Evolutionary conservation across 768 basidiomycete species (phyloP), one percentile per base, ranked within the genome.

Genomic region (Mycena venus): DNA sequence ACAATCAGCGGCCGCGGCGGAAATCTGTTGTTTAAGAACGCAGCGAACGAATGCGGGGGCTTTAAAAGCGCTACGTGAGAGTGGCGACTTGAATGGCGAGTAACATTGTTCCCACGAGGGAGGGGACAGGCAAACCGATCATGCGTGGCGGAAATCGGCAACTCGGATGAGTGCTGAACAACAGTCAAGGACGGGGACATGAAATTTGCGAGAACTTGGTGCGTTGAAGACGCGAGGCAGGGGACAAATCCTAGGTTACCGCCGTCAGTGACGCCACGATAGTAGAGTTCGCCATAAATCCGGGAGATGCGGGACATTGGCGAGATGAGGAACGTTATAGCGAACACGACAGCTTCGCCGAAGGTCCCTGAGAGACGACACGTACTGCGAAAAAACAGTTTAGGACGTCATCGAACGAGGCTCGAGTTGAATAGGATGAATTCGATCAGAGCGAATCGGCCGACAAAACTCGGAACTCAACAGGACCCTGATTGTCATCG

Each of bases 11-110:
- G 47, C 25, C 58, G 68, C n/a, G 44, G 32, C n/a, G 59, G 31
- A 34, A 44, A n/a, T 34, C 4, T 27, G 31, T 9, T 47, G 21
- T 2, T 29, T 11, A 25, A 62, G 49, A n/a, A 29, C 10, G 19
- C 9, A 38, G 27, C 6, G 31, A 21, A 23, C 36, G 25, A 17
- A 14, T 11, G 27, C 68, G 68, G 68, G 21, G 44, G 32, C 62
- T 56, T 71, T 63, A 44, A 36, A 55, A 32, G 27, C 15, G 47
- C 66, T 69, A 49, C 47, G 47, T 51, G 68, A 60, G 67, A 59
- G 38, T 4, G 0, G 36, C 17, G 21, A 38, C 34, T 60, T 34
- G n/a, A 23, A 53, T 31, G 60, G 25, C n/a, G 38, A 29, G 15
- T 32, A 34, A 59, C 64, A 59, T 25, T 36, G 34, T 21, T 49